Conservation (phyloP, 164 flowering plant genomes). For the Vitis cinerea region DNA sequence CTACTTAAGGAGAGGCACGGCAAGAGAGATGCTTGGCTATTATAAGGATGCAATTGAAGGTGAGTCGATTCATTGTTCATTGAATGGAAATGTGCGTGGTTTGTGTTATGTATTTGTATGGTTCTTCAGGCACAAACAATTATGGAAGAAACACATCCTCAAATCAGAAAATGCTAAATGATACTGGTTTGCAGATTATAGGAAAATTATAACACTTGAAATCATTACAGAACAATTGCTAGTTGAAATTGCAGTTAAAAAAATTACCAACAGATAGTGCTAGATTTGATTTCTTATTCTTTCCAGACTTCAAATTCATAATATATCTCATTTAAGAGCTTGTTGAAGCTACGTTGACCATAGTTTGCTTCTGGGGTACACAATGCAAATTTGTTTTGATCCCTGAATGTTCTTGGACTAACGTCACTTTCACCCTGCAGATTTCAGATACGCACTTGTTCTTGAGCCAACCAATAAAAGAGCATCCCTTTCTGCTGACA, state of each 20-base stretch:
- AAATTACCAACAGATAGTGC: too few relatives aligned
- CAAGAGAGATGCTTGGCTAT: constrained; percentile 93
- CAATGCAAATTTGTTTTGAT: background rate
- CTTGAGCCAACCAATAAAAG: constrained; percentile 93
- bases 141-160: background rate
- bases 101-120: background rate
- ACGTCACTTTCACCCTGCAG: constrained; percentile 38
- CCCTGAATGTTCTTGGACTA: background rate
- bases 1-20: constrained; percentile 90
- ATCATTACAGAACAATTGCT: background rate
- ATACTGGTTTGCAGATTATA: background rate
- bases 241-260: background rate
- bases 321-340: too few relatives aligned
- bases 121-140: background rate
- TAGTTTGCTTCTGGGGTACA: background rate
- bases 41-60: constrained; percentile 94
- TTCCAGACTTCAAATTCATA: background rate
- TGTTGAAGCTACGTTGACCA: too few relatives aligned
- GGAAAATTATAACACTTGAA: background rate
- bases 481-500: constrained; percentile 67
- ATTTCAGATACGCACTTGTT: constrained; percentile 83
- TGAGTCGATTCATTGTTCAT: constrained; percentile 14
- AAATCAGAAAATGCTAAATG: too few relatives aligned
- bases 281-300: background rate
- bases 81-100: background rate